Conservation (phyloP, 345 rosid genomes). For the Ailanthus altissimus region DNA sequence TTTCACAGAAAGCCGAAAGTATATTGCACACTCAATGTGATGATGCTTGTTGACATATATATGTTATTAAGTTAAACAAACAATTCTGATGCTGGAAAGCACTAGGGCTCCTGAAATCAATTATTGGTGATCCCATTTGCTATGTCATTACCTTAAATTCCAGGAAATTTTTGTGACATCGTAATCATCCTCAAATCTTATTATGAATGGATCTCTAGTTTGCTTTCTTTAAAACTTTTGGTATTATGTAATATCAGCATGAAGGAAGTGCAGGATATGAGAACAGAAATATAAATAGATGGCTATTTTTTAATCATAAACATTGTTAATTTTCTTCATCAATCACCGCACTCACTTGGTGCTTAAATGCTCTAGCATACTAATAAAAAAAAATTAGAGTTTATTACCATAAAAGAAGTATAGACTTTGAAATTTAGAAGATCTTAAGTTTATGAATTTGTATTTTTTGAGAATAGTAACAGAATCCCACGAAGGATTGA, state of each 20-base stretch:
- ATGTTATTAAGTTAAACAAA: not conserved
- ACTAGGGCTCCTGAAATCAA: not conserved
- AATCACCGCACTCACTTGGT: too few relatives aligned
- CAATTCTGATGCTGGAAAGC: not conserved
- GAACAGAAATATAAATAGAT: not conserved
- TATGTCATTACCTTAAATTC: too few relatives aligned
- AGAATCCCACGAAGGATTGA: too few relatives aligned
- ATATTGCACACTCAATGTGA: not conserved
- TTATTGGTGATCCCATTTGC: not conserved
- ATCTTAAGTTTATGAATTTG: too few relatives aligned
- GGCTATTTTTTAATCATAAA: not conserved
- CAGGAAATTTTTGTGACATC: too few relatives aligned
- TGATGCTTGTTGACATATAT: not conserved
- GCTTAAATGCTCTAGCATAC: too few relatives aligned
- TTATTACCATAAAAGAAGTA: too few relatives aligned
- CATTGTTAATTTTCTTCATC: not conserved
- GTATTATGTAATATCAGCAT: not conserved
- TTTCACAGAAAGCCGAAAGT: not conserved
- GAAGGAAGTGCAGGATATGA: not conserved
- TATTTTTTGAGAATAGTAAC: too few relatives aligned
- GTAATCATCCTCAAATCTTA: not conserved
- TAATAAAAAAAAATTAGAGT: too few relatives aligned
- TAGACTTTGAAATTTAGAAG: too few relatives aligned
- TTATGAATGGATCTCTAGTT: not conserved
- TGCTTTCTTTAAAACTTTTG: not conserved